Evolutionary conservation across 352 stramenopile species (phyloP), one percentile per base, ranked within the genome.

Genomic region (Pythium rishiriense): DNA sequence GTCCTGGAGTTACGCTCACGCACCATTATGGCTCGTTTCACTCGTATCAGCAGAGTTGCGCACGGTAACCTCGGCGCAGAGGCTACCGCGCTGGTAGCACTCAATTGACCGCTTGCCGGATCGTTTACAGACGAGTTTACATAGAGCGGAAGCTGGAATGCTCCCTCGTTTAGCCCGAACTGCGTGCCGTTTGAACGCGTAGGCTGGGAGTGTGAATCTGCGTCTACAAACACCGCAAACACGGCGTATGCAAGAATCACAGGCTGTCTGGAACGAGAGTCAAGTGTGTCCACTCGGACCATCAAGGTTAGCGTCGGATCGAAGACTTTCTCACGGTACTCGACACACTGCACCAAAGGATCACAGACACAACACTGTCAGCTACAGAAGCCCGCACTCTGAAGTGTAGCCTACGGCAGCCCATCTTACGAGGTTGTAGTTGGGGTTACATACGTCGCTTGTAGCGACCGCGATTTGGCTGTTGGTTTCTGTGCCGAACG

Each of bases 231-330:
- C 3, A 89, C 64, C 2, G 88, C 70, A 19, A 95, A 65, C 0
- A 79, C 43, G 1, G 79, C 69, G 53, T 97, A 97, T 7, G 87
- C 90, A 26, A 96, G 53, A 19, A 90, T 93, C 12, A 78, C 70
- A 7, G 83, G 65, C 21, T 69, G 54, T 47, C 80, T 85, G 9
- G 74, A 86, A 28, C 58, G 50, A 2, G 69, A 15, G 51, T 97
- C 81, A 35, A 97, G 62, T 1, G 88, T 96, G 45, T 97, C 90
- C 12, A 97, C 48, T 21, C 90, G 83, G 37, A 97, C 77, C 28
- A 97, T 58, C 17, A 96, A 63, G n/a, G 87, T 96, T 28, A 91
- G 65, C 1, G 82, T 94, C 29, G 88, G 83, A 26, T 95, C 90
- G 66, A 96, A 92, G 3, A 39, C 60, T 42, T 76, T 78, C 46